These are phyloP conservation scores for Populus ilicifolia DNA, from an alignment of 345 rosid species.

Conservation along the genomic window DNA sequence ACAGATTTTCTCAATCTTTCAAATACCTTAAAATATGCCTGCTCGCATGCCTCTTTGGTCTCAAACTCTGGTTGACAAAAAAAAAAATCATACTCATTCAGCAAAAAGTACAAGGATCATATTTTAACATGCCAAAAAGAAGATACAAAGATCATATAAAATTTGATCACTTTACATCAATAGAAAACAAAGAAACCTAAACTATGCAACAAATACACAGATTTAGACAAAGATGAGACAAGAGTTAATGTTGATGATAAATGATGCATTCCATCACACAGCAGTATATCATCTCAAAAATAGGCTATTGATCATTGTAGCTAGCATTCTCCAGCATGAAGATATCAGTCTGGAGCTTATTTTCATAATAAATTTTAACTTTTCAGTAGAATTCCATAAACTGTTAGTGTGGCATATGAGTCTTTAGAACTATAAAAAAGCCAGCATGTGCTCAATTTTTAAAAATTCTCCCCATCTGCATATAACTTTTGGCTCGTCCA, in stretches of 20 bases:
- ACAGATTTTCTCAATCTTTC: background rate
- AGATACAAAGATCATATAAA: background rate
- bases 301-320: background rate
- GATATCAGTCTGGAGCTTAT: background rate
- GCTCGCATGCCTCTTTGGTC: slow-evolving; percentile 68
- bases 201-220: background rate
- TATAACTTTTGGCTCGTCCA: background rate
- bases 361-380: background rate
- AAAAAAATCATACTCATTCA: background rate
- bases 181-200: background rate
- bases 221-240: background rate
- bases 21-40: slow-evolving; percentile 79
- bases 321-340: background rate
- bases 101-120: background rate
- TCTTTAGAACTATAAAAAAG: background rate
- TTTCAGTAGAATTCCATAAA: background rate
- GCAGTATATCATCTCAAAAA: background rate
- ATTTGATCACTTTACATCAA: background rate
- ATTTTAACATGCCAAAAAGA: background rate
- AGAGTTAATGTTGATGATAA: background rate
- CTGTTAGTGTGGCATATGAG: background rate
- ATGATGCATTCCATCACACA: background rate
- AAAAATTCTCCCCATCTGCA: background rate
- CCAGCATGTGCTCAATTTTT: background rate
- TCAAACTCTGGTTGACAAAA: slow-evolving; percentile 63